These are phyloP conservation scores for Neophaeococcomyces mojaviensis DNA, from an alignment of 2,329 filamentous ascomycete genomes.

Conservation along the genomic window DNA sequence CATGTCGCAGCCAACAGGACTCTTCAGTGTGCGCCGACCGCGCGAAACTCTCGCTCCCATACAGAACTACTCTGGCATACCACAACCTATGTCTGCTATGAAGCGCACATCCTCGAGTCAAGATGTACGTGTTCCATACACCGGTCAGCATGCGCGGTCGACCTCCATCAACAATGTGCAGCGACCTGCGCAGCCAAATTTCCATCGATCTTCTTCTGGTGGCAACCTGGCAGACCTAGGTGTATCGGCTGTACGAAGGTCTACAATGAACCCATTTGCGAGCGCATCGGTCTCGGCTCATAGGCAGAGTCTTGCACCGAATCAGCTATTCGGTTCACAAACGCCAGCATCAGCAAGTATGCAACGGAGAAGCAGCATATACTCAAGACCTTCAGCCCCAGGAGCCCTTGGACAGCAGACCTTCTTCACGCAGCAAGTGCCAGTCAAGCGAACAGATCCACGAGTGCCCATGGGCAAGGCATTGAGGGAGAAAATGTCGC, in stretches of 20 bases:
- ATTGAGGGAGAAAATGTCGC: conserved; percentile 74
- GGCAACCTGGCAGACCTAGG: conserved; percentile 71
- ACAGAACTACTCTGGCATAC: conserved; percentile 74
- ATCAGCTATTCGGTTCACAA: conserved; percentile 45
- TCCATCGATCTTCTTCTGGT: conserved; percentile 76
- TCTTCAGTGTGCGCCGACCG: conserved; percentile 86
- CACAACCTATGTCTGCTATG: conserved; percentile 85
- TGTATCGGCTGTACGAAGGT: conserved; percentile 75
- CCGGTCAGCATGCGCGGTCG: conserved; percentile 68
- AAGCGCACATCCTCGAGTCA: conserved; percentile 81
- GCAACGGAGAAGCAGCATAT: conserved; percentile 72
- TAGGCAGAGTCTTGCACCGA: conserved; percentile 64
- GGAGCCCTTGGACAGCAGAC: conserved; percentile 73
- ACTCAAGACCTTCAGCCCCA: conserved; percentile 61
- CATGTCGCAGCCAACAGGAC: conserved; percentile 81
- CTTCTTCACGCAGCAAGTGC: conserved; percentile 84
- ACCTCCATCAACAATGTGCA: conserved; percentile 78
- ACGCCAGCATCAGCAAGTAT: conserved; percentile 46
- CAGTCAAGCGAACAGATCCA: conserved; percentile 78
- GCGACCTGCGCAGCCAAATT: conserved; percentile 78
- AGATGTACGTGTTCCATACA: conserved; percentile 56
- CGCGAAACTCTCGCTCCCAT: conserved; percentile 88
- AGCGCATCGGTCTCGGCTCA: conserved; percentile 28
- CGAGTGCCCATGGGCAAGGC: conserved; percentile 73
- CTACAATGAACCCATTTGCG: conserved; percentile 59